Evolutionary conservation across 306 rosid genomes (phyloP), one percentile per base, ranked within the genome.

Genomic region (apple (Malus domestica)): DNA sequence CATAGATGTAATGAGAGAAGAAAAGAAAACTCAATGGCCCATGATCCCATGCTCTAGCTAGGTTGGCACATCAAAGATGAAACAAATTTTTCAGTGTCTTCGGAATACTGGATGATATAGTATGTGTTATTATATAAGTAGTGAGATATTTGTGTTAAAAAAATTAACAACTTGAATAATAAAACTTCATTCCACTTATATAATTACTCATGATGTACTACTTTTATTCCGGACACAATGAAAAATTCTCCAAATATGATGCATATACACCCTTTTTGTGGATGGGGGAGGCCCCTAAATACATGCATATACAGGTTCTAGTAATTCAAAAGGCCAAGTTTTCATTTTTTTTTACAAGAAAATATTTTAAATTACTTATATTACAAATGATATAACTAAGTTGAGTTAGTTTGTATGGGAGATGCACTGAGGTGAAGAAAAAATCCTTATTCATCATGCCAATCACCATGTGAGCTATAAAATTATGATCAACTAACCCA

Each of bases 21-120:
- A 33, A 66, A 35, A 10, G 25, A 4, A 66, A 66, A 20, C 70
- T 20, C 23, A 3, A 14, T 66, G 70, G 49, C 15, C 49, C 29
- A 66, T 66, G 70, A 5, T 64, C 49, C 70, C 49, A 66, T 35
- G 49, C 70, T 65, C 49, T 66, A 35, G 46, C 70, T 66, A 19
- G 70, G 49, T 66, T 66, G 70, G 70, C 49, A 66, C 49, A 66
- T 66, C 70, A 38, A 35, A 7, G 9, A 35, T 35, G 9, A 35
- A 35, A 35, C 0, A 35, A 7, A 35, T 1, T 35, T 35, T 35
- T 35, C 2, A 35, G 0, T 35, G 9, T 35, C 0, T 7, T 0
- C 0, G 0, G 2, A 35, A 35, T 1, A 7, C 10, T 0, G 9
- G 9, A 0, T 35, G 2, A 35, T 35, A 35, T 0, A 35, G 0